phyloP scores from a whole-genome alignment of 2,329 filamentous ascomycete genomes.

The Tolypocladium album region DNA sequence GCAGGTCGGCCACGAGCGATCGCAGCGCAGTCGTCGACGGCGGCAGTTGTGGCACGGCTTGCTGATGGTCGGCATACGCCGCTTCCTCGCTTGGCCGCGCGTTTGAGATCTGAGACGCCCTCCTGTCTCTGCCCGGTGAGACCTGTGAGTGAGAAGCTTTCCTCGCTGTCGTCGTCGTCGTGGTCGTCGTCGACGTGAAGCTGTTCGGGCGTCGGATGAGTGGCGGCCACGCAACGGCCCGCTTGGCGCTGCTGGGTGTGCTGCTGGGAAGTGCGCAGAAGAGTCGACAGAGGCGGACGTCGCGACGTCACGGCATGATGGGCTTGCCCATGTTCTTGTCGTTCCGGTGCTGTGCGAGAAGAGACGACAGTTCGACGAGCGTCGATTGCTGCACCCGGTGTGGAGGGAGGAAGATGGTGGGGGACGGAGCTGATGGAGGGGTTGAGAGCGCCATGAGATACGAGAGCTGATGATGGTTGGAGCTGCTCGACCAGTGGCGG shows the following conservation, averaged over 20 bases:
- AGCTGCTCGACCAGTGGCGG: not conserved
- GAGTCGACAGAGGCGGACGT: not conserved
- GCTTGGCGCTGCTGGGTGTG: not conserved
- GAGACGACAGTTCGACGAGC: not conserved
- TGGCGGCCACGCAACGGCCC: not conserved
- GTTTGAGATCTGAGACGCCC: slow-evolving; percentile 1
- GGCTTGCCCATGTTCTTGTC: slow-evolving; percentile 1
- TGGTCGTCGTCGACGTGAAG: not conserved
- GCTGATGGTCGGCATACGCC: slow-evolving; percentile 20
- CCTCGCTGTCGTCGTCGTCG: not conserved
- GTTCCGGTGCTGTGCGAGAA: not conserved
- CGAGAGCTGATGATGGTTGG: not conserved
- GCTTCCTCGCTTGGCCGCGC: not conserved
- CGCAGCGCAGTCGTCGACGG: slow-evolving; percentile 48
- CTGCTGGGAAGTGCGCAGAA: not conserved
- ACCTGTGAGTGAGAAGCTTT: not conserved
- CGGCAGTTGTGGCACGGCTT: slow-evolving; percentile 53
- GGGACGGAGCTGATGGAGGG: not conserved
- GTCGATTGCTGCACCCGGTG: not conserved
- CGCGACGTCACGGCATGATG: not conserved
- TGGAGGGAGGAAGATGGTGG: not conserved
- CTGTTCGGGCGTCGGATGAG: not conserved
- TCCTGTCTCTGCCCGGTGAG: not conserved
- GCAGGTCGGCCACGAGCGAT: slow-evolving; percentile 47
- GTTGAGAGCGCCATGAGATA: not conserved